A percentile compares a stretch with the other conserved stretches of the same genome.
phyloP scores from a whole-genome alignment of 768 basidiomycete genomes.

The Omphalotus guepiniiformis region DNA sequence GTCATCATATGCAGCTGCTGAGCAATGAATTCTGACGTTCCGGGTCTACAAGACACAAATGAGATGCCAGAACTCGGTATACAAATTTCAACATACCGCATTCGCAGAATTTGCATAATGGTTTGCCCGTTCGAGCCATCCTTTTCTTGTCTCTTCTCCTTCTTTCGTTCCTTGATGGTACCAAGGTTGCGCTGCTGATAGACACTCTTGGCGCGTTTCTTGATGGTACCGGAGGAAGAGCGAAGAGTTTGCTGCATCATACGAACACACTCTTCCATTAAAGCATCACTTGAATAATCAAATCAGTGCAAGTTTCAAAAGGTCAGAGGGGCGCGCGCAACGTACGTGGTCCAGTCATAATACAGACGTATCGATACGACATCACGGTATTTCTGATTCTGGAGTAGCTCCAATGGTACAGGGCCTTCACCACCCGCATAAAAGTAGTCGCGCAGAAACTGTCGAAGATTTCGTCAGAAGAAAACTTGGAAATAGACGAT shows the following conservation, averaged over 20 bases:
- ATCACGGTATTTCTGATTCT: slow-evolving; percentile 94
- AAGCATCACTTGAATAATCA: slow-evolving; percentile 51
- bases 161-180: slow-evolving; percentile 92
- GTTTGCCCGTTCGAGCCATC: slow-evolving; percentile 80
- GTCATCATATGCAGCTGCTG: slow-evolving; percentile 83
- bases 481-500: background rate
- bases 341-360: slow-evolving; percentile 94
- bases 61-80: background rate
- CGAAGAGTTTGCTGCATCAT: slow-evolving; percentile 90
- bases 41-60: slow-evolving; percentile 42
- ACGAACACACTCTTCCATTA: slow-evolving; percentile 94
- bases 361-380: slow-evolving; percentile 86
- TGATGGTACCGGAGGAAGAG: slow-evolving; percentile 59
- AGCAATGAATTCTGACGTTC: slow-evolving; percentile 81
- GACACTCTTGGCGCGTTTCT: slow-evolving; percentile 91
- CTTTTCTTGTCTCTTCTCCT: slow-evolving; percentile 82
- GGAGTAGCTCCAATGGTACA: slow-evolving; percentile 77
- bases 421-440: slow-evolving; percentile 92
- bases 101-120: slow-evolving; percentile 90
- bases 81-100: slow-evolving; percentile 64
- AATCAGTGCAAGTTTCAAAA: background rate
- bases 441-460: slow-evolving; percentile 96
- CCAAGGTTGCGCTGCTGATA: slow-evolving; percentile 91
- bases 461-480: slow-evolving; percentile 9
- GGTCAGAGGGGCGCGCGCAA: no score